A percentile compares a stretch with the other conserved stretches of the same genome.
Conservation (phyloP, 768 basidiomycete genomes). For the Mrakia frigida region DNA sequence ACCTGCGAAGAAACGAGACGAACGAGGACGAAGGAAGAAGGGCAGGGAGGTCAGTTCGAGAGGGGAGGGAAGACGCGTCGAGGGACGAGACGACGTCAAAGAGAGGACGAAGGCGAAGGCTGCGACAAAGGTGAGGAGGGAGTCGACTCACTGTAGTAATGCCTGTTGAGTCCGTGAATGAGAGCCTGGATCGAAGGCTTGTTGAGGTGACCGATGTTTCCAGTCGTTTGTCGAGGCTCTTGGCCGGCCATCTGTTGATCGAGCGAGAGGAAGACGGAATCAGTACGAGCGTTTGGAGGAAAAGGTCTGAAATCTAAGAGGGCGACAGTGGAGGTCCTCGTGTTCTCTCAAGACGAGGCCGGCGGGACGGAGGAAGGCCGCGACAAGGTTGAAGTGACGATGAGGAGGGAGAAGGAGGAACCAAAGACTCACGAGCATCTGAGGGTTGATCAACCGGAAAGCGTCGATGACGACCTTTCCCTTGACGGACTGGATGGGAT, state of each 20-base stretch:
- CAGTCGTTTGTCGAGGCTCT: slow-evolving; percentile 94
- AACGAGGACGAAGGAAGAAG: neutral
- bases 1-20: slow-evolving; percentile 33
- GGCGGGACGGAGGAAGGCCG: too few species aligned
- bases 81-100: neutral
- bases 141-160: slow-evolving; percentile 34
- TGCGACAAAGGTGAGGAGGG: neutral
- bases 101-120: neutral
- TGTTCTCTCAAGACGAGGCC: neutral
- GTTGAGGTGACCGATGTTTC: slow-evolving; percentile 97
- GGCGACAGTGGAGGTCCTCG: neutral
- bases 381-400: too few species aligned
- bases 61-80: neutral
- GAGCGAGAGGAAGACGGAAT: neutral
- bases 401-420: too few species aligned
- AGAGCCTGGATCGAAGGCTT: slow-evolving; percentile 99
- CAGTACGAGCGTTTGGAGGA: neutral
- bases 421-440: slow-evolving; percentile 52
- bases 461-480: slow-evolving; percentile 97
- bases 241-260: slow-evolving; percentile 63
- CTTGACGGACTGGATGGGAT: slow-evolving; percentile 98
- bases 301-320: slow-evolving; percentile 44
- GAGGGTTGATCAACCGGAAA: slow-evolving; percentile 92
- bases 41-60: neutral
- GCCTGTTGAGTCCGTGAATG: slow-evolving; percentile 32